Conservation (phyloP, 169 alveolate species). For the Fabrea salina region DNA sequence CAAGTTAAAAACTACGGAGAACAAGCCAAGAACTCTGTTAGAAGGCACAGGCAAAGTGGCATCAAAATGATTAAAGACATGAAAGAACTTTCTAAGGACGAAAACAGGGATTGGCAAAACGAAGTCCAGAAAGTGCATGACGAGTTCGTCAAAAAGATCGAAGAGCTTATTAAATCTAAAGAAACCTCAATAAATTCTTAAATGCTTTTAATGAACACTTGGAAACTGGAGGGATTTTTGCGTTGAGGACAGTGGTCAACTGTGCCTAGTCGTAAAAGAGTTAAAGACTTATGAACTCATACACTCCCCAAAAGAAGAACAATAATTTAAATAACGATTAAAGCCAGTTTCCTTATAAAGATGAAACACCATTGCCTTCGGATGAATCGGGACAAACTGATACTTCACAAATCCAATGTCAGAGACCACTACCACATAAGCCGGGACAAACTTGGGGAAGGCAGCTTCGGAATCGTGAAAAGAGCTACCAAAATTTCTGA, state of each 20-base stretch:
- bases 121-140: conserved; percentile 15
- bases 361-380: too few species aligned
- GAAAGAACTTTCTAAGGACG: neutral
- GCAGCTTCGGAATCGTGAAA: neutral
- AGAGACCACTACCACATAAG: conserved; percentile 24
- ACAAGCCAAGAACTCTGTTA: neutral
- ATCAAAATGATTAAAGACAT: neutral
- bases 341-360: too few species aligned
- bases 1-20: conserved; percentile 14
- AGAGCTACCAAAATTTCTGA: neutral
- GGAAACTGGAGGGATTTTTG: too few species aligned
- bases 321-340: too few species aligned
- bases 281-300: too few species aligned
- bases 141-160: neutral
- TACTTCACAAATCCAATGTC: too few species aligned
- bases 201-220: too few species aligned
- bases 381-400: too few species aligned
- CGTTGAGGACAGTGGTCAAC: too few species aligned
- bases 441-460: conserved; percentile 40
- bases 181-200: conserved; percentile 4
- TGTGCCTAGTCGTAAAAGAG: too few species aligned
- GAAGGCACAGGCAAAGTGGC: neutral
- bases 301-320: too few species aligned
- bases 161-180: neutral
- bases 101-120: neutral